Conservation (phyloP, 148 eudicot species). For the Amaranthus palmeri region DNA sequence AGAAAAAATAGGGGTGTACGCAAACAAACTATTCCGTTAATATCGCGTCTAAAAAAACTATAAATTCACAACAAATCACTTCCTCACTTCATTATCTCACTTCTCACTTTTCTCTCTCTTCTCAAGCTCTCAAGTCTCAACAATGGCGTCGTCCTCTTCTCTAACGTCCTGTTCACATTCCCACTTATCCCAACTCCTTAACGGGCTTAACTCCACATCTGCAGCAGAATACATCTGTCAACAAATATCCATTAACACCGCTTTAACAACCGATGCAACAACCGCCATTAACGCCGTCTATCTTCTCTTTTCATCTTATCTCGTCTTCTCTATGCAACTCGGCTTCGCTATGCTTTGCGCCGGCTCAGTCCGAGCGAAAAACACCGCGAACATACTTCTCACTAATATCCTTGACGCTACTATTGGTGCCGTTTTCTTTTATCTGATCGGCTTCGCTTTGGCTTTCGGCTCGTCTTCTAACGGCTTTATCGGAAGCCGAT, state of each 20-base stretch:
- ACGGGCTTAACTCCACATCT: slow-evolving; percentile 4
- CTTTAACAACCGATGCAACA: slow-evolving; percentile 15
- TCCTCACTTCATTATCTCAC: too few relatives aligned
- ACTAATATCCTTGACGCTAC: slow-evolving; percentile 43
- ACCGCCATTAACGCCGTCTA: slow-evolving; percentile 29
- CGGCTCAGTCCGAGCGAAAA: slow-evolving; percentile 39
- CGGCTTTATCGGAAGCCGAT: slow-evolving; percentile 35
- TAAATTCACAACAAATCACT: too few relatives aligned
- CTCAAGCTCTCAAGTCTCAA: neutral
- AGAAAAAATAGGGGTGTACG: too few relatives aligned
- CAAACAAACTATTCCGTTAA: too few relatives aligned
- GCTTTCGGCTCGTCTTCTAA: slow-evolving; percentile 35
- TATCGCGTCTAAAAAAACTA: too few relatives aligned
- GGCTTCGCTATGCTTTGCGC: slow-evolving; percentile 43
- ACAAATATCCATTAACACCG: slow-evolving; percentile 7
- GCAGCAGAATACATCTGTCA: slow-evolving; percentile 11
- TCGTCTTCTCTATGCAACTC: slow-evolving; percentile 41
- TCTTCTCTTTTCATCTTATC: slow-evolving; percentile 37
- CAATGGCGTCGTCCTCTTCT: slow-evolving; percentile 19
- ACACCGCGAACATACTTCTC: slow-evolving; percentile 29
- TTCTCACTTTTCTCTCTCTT: neutral
- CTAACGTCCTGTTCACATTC: neutral
- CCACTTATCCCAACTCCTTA: slow-evolving; percentile 1
- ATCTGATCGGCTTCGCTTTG: slow-evolving; percentile 33
- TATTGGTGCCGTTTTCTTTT: slow-evolving; percentile 30